Base-by-base conservation (phyloP, 2,329 filamentous ascomycete species). In the Colletotrichum trifolii region DNA sequence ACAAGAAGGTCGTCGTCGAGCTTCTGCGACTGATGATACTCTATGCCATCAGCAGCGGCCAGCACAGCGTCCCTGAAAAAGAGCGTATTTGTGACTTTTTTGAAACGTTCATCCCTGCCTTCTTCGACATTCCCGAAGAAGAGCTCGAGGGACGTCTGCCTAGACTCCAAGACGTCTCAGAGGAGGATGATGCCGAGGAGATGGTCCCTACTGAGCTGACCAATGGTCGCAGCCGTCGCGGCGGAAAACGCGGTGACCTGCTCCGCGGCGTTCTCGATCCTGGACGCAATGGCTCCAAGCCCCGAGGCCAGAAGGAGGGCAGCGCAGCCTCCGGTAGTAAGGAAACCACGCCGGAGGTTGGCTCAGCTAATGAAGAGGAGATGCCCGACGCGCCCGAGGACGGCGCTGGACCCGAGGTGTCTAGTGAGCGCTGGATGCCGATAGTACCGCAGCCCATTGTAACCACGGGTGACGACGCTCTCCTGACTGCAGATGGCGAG, bases 251-350 rank as follows among this genome's bases (percentile, higher is more conserved):
- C 78, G 87, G 91, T 69, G 90, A 93, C 73, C 84, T 98, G 43
- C 91, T 94, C 64, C 90, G 94, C 70, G 92, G 93, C 66, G 93
- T 97, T 46, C 87, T 99, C 39, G 94, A 97, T 72, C 92, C 86
- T 17, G 84, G 85, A 43, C 89, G 91, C 66, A 91, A 90, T 70
- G 90, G 91, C 64, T 91, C 89, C 76, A 86, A 87, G 69, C 84
- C 87, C 33, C 87, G 91, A 45, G 86, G 85, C 50, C 90, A 93
- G 57, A 94, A 96, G 72, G 92, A 96, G 68, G 92, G 91, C 67
- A 95, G 91, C 71, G 83, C 87, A n/a, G 87, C 87, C 2, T 90
- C 91, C 33, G 89, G 87, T 12, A 97, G 93, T 79, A 93, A 96
- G 72, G 94, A 96, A 71, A 94, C 91, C 1, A 97, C 94, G 0